Evolutionary conservation across 2,329 filamentous ascomycete genomes (phyloP), one percentile per base, ranked within the genome.

Genomic region (Epichloe gansuensis): DNA sequence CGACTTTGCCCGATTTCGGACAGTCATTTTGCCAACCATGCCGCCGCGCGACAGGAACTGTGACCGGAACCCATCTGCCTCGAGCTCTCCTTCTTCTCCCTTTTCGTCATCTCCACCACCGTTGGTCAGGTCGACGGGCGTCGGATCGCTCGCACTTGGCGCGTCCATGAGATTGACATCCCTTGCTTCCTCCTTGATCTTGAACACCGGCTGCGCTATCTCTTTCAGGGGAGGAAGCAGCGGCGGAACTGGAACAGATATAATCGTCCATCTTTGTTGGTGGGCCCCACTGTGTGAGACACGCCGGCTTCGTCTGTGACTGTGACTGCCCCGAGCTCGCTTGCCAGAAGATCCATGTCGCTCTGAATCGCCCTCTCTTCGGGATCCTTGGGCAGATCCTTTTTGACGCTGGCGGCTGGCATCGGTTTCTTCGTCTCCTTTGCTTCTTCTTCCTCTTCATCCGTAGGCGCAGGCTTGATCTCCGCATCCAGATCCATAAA

Each of bases 171-270:
- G 58, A 61, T 69, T 69, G 15, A 65, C 61, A 12, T 72, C 67
- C 28, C 67, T 60, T 7, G 69, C 69, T 52, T 76, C 75, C 3
- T 65, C 59, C 61, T 77, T 75, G 52, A 75, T 62, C 34, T 66
- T 66, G 50, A 58, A 55, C 23, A 52, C 48, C 1, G 63, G 56
- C 23, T 62, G 61, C 25, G 61, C 57, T 12, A 61, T 54, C 53
- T 56, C 62, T 56, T 64, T 69, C n/a, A 84, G 67, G 0, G 78
- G 75, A 7, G 81, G 80, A 11, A 84, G 71, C 4, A 83, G 68
- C 5, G 80, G 80, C 42, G 81, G 58, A 85, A 78, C 59, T 84
- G 81, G 67, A 84, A 84, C 48, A 85, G 70, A 56, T 82, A 83
- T 50, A 83, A 64, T 39, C 78, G 73, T 23, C 81, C 80, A 46